These are phyloP conservation scores for Cladobotryum mycophilum DNA, from an alignment of 2,329 filamentous ascomycete genomes.

Conservation along the genomic window DNA sequence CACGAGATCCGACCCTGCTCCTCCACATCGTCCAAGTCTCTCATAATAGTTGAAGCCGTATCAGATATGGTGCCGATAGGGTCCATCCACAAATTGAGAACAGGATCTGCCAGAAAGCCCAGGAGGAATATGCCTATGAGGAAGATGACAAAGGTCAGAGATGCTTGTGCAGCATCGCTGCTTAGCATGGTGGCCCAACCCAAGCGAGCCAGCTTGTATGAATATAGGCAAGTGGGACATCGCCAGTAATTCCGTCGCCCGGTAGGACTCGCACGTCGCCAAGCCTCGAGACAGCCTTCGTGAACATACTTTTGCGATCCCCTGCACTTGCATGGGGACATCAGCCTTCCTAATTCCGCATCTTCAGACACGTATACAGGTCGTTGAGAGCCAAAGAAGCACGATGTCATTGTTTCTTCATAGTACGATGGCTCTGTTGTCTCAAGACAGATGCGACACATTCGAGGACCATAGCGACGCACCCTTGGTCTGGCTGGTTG, in stretches of 20 bases:
- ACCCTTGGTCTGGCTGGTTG: slow-evolving; percentile 6
- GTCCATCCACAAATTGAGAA: slow-evolving; percentile 83
- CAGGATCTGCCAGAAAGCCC: slow-evolving; percentile 87
- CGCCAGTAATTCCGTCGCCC: slow-evolving; percentile 69
- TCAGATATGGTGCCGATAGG: slow-evolving; percentile 58
- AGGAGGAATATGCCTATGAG: slow-evolving; percentile 69
- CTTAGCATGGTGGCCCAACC: slow-evolving; percentile 66
- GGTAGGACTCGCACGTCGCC: slow-evolving; percentile 67
- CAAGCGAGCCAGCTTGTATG: slow-evolving; percentile 72
- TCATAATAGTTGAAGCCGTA: slow-evolving; percentile 40
- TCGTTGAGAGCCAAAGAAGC: slow-evolving; percentile 27
- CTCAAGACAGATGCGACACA: slow-evolving; percentile 88
- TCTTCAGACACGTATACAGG: slow-evolving; percentile 66
- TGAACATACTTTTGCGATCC: slow-evolving; percentile 92
- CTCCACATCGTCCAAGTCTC: slow-evolving; percentile 32
- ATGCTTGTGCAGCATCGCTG: slow-evolving; percentile 59
- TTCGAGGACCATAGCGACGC: slow-evolving; percentile 60
- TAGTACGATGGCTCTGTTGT: slow-evolving; percentile 45
- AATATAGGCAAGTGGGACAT: slow-evolving; percentile 82
- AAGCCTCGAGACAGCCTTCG: slow-evolving; percentile 77
- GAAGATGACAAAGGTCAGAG: slow-evolving; percentile 67
- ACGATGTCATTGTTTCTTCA: slow-evolving; percentile 23
- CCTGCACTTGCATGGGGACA: slow-evolving; percentile 89
- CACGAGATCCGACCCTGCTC: slow-evolving; percentile 53
- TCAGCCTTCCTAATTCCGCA: slow-evolving; percentile 65